Conservation (phyloP, 2,329 filamentous ascomycete genomes). For the Aspergillus ochraceus region DNA sequence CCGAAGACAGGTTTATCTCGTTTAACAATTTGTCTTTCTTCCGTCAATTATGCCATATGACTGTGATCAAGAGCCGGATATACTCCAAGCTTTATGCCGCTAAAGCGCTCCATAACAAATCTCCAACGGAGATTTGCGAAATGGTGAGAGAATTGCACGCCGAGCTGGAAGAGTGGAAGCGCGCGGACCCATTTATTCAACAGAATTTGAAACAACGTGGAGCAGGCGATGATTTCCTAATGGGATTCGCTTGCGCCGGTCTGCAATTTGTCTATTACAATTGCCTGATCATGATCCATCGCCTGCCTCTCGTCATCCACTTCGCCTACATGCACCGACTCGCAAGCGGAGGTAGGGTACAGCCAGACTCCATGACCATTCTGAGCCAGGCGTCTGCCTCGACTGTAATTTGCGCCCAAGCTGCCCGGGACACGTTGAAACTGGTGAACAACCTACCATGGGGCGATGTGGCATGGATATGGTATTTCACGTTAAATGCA, state of each 20-base stretch:
- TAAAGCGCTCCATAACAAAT: slow-evolving; percentile 77
- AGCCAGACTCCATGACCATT: slow-evolving; percentile 57
- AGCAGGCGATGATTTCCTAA: slow-evolving; percentile 78
- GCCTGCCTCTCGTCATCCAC: slow-evolving; percentile 91
- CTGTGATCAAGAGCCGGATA: slow-evolving; percentile 84
- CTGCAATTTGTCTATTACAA: slow-evolving; percentile 96
- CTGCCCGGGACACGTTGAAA: slow-evolving; percentile 85
- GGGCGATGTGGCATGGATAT: slow-evolving; percentile 89
- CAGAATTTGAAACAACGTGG: slow-evolving; percentile 88
- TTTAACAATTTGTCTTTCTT: slow-evolving; percentile 90
- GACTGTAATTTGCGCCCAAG: slow-evolving; percentile 80
- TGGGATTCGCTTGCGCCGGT: slow-evolving; percentile 86
- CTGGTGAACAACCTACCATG: slow-evolving; percentile 92
- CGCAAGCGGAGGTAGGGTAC: slow-evolving; percentile 55
- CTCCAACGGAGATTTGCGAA: slow-evolving; percentile 79
- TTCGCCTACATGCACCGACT: slow-evolving; percentile 86
- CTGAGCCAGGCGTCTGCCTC: slow-evolving; percentile 89
- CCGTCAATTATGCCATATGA: slow-evolving; percentile 85
- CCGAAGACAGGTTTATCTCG: slow-evolving; percentile 80
- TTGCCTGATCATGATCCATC: slow-evolving; percentile 90
- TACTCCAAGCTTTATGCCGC: slow-evolving; percentile 88
- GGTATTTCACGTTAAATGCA: slow-evolving; percentile 57
- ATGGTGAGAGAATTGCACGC: slow-evolving; percentile 87
- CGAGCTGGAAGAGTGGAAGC: slow-evolving; percentile 88
- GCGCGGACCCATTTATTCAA: slow-evolving; percentile 74